phyloP scores from a whole-genome alignment of 176 grass and related monocot genomes.

The Elaeis guineensis region DNA sequence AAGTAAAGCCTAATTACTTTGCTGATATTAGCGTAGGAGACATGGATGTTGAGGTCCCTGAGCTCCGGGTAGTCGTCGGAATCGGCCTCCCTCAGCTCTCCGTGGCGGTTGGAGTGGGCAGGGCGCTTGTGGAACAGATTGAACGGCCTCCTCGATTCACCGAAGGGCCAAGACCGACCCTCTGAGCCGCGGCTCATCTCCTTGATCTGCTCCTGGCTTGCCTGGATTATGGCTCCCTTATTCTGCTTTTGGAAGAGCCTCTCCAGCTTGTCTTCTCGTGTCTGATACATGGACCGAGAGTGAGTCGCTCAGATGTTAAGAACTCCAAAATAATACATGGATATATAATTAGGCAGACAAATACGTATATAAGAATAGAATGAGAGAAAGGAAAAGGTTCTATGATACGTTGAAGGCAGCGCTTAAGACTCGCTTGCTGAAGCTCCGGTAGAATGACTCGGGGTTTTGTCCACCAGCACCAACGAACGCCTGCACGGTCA shows the following conservation, averaged over 20 bases:
- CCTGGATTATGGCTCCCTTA: background rate
- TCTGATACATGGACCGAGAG: background rate
- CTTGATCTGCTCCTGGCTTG: conserved; percentile 47
- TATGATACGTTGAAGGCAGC: conserved; percentile 49
- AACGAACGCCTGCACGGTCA: conserved; percentile 40
- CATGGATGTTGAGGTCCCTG: conserved; percentile 38
- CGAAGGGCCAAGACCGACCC: conserved; percentile 21
- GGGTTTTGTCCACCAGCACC: conserved; percentile 47
- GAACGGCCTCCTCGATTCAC: conserved; percentile 31
- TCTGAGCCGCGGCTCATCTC: conserved; percentile 4
- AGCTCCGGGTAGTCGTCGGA: conserved; percentile 42
- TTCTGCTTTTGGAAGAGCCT: conserved; percentile 4
- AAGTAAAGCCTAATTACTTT: conserved; percentile 3
- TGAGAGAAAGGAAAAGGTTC: too few relatives aligned
- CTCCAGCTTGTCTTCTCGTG: background rate
- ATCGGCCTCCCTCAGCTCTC: conserved; percentile 62
- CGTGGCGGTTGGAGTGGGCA: conserved; percentile 42
- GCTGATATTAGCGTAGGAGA: conserved; percentile 55
- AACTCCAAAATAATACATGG: too few relatives aligned
- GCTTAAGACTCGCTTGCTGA: conserved; percentile 48
- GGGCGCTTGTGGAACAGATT: conserved; percentile 57
- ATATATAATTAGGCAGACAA: too few relatives aligned
- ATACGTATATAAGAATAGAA: too few relatives aligned
- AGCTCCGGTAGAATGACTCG: conserved; percentile 35
- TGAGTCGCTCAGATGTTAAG: too few relatives aligned